Evolutionary conservation across 305 asterid species (phyloP), one percentile per base, ranked within the genome.

Genomic region (Rubia balearica): DNA sequence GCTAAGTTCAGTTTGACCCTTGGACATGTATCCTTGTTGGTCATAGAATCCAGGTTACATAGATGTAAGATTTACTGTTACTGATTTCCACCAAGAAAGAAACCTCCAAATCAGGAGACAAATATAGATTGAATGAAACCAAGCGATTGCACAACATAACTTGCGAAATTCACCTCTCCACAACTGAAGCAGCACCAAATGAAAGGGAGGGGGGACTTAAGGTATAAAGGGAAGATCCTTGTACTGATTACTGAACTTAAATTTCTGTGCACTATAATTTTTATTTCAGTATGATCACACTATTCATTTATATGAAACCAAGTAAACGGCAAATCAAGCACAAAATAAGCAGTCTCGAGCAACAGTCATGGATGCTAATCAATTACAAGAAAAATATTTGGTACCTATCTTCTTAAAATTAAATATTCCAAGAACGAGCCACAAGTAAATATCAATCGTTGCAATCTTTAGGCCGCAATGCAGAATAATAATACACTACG

Each of bases 81-180:
- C 40, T 41, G n/a, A 71, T 10, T 13, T 8, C 67, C 30, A 13
- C n/a, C 24, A 5, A 21, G 33, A 40, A 63, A 65, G 19, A 40
- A 65, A 41, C 36, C 42, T 36, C 59, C 6, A 24, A 72, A 65
- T 42, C 59, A 73, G 5, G 36, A 49, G 61, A 67, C 6, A 19
- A 67, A 27, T 11, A 8, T 49, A 16, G 7, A 48, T 40, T 64
- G 33, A 38, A 41, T n/a, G 68, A 5, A 11, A 6, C 33, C 33
- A 63, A 63, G 22, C 16, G 51, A 17, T 38, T 64, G 45, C 51
- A 30, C 45, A 61, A 61, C 30, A 17, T 40, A 40, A 6, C 51
- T 30, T 36, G 19, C n/a, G 6, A 38, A 16, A 38, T 40, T 59
- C 56, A 49, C 46, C 2, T 48, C 55, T 48, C 55, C 59, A n/a